Evolutionary conservation across 2,329 filamentous ascomycete species (phyloP).

Genomic region (Alternaria gaisen): DNA sequence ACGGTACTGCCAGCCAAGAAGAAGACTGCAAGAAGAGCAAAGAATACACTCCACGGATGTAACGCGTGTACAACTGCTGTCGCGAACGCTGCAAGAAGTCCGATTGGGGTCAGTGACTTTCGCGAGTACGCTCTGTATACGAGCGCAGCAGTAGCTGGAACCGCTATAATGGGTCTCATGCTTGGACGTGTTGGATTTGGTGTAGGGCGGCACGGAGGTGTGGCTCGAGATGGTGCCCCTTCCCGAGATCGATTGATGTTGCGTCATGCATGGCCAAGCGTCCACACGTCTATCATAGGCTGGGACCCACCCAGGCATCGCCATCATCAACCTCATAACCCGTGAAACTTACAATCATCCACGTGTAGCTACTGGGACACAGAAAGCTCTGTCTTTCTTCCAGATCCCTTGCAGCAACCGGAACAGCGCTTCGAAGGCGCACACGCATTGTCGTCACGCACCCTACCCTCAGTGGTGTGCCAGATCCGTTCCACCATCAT

Average conservation of each 20-base stretch:
- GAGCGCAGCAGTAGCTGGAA: slow-evolving; percentile 48
- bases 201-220: slow-evolving; percentile 23
- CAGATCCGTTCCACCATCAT: background rate
- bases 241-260: slow-evolving; percentile 11
- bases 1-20: slow-evolving; percentile 85
- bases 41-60: slow-evolving; percentile 96
- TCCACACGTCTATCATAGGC: background rate
- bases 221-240: slow-evolving; percentile 8
- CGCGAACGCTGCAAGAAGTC: slow-evolving; percentile 74
- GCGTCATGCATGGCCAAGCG: slow-evolving; percentile 20
- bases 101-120: slow-evolving; percentile 76
- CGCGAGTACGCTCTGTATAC: slow-evolving; percentile 52
- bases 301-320: background rate
- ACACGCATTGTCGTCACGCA: background rate
- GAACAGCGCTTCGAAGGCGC: background rate
- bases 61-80: slow-evolving; percentile 84
- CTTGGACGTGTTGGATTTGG: slow-evolving; percentile 14
- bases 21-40: slow-evolving; percentile 82
- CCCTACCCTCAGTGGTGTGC: background rate
- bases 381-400: background rate
- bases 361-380: background rate
- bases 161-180: slow-evolving; percentile 44
- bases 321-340: background rate
- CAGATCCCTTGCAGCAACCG: background rate
- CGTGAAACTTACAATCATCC: background rate